Base-by-base conservation (phyloP, 495 filamentous ascomycete species). In the Pseudotulostoma volvatum region DNA sequence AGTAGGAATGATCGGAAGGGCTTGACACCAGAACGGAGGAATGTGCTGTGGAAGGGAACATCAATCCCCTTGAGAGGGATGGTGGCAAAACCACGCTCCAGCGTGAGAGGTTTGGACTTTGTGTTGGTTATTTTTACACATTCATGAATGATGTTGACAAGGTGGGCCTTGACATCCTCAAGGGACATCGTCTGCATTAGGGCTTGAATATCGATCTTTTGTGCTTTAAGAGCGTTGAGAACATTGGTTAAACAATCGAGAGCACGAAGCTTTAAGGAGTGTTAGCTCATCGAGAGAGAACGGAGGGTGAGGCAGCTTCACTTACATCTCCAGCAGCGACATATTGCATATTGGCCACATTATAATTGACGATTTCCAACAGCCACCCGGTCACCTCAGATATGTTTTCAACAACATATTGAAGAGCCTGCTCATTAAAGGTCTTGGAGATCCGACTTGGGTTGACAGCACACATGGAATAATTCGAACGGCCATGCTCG, bases 381-480 rank as follows among this genome's bases (percentile, higher is more conserved):
- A 97, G 71, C 90, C 90, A 96, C 40, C 76, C 78, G 3, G 92
- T 96, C 55, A 81, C 77, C 53, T 93, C 86, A 4, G 86, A 68
- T 38, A 97, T 84, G 61, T 80, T 88, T 63, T 80, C 83, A 34
- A 95, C 86, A 15, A 96, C 82, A 50, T 92, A 96, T 50, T 93
- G 88, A 40, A 97, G 67, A 13, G 90, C 90, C 54, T 86, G 77
- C 61, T 97, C 90, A 56, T 88, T 94, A 71, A 97, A 97, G 5
- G 83, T 95, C 68, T 90, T 93, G 43, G 79, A 88, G 58, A 99
- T 90, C 45, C 90, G 75, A 65, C 84, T 90, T 31, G 90, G 90
- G 60, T 99, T 99, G 62, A 96, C 88, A 38, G 90, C 90, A 54
- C 86, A 92, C 90, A 99, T 99, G 36, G 79, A 81, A 66, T 99